A percentile compares a stretch with the other conserved stretches of the same genome.
phyloP scores from a whole-genome alignment of 2,329 filamentous ascomycete species.

The Trichophyton benhamiae region DNA sequence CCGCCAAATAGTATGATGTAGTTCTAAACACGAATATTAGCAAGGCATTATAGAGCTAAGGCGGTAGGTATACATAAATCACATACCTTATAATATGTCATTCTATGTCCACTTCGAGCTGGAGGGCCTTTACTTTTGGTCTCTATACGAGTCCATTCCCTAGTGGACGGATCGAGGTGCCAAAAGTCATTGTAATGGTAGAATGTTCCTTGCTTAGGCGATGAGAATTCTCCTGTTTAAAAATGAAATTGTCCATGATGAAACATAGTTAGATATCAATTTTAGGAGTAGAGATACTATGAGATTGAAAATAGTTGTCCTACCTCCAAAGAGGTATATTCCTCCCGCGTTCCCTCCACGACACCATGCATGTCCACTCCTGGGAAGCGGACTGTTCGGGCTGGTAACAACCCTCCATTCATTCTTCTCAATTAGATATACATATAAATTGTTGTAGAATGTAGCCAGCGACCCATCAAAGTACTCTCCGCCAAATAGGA shows the following conservation, averaged over 20 bases:
- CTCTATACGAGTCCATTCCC: slow-evolving; percentile 89
- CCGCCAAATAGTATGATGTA: slow-evolving; percentile 93
- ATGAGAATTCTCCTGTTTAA: slow-evolving; percentile 65
- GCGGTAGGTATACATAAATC: too few species aligned
- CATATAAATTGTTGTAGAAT: slow-evolving; percentile 55
- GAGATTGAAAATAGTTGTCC: slow-evolving; percentile 7
- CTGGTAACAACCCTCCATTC: slow-evolving; percentile 85
- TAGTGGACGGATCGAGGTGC: slow-evolving; percentile 67
- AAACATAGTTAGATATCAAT: not conserved
- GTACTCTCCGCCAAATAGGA: slow-evolving; percentile 90
- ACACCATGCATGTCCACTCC: slow-evolving; percentile 91
- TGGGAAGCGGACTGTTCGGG: slow-evolving; percentile 79
- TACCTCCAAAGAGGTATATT: slow-evolving; percentile 78
- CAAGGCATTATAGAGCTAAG: too few species aligned
- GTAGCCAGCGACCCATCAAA: slow-evolving; percentile 79
- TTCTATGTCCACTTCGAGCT: slow-evolving; percentile 80
- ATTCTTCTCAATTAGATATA: slow-evolving; percentile 67
- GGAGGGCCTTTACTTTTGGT: slow-evolving; percentile 59
- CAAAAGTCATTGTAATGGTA: slow-evolving; percentile 99
- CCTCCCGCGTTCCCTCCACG: slow-evolving; percentile 72
- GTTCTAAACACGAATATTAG: slow-evolving; percentile 36
- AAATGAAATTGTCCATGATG: not conserved
- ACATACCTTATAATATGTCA: slow-evolving; percentile 75
- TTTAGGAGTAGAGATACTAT: not conserved
- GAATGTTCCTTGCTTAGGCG: slow-evolving; percentile 93